Conservation (phyloP, 208 protist species). For the Kentomonas sorsogonicus region DNA sequence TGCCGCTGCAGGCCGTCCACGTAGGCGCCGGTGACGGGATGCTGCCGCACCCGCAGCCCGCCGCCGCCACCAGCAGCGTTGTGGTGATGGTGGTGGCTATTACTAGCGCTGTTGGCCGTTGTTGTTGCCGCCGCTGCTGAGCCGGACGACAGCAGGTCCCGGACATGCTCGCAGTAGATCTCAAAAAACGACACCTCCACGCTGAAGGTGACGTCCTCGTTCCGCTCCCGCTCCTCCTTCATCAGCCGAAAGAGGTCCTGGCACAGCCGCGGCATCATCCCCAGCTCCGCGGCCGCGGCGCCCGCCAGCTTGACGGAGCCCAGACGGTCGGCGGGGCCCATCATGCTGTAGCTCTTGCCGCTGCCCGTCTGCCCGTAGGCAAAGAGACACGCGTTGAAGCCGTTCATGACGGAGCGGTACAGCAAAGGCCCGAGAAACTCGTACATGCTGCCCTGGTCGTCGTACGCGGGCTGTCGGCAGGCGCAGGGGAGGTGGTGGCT, state of each 20-base stretch:
- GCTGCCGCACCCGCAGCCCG: slow-evolving; percentile 62
- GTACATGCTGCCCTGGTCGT: slow-evolving; percentile 75
- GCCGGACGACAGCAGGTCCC: slow-evolving; percentile 50
- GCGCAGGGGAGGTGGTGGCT: slow-evolving; percentile 51
- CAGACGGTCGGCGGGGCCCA: slow-evolving; percentile 45
- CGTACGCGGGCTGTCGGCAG: slow-evolving; percentile 29
- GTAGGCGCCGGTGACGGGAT: slow-evolving; percentile 70
- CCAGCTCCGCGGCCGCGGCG: slow-evolving; percentile 32
- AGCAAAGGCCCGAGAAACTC: slow-evolving; percentile 68
- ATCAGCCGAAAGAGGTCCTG: slow-evolving; percentile 65
- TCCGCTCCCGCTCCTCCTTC: slow-evolving; percentile 53
- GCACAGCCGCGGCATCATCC: slow-evolving; percentile 78
- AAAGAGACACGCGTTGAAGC: slow-evolving; percentile 88
- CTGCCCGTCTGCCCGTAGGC: slow-evolving; percentile 90
- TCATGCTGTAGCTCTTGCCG: slow-evolving; percentile 90
- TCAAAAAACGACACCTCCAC: slow-evolving; percentile 82
- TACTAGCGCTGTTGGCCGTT: not conserved
- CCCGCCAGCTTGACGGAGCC: not conserved
- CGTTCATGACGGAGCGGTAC: slow-evolving; percentile 61
- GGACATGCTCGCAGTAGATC: slow-evolving; percentile 88
- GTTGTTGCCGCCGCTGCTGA: not conserved
- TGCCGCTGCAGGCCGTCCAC: slow-evolving; percentile 66
- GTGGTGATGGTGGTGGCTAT: not conserved
- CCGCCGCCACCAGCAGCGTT: not conserved
- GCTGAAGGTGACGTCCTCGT: slow-evolving; percentile 46